Percentiles rank a stretch among this genome's conserved stretches.
Evolutionary conservation across 176 grass and related monocot species (phyloP).

Genomic region (Lolium rigidum): DNA sequence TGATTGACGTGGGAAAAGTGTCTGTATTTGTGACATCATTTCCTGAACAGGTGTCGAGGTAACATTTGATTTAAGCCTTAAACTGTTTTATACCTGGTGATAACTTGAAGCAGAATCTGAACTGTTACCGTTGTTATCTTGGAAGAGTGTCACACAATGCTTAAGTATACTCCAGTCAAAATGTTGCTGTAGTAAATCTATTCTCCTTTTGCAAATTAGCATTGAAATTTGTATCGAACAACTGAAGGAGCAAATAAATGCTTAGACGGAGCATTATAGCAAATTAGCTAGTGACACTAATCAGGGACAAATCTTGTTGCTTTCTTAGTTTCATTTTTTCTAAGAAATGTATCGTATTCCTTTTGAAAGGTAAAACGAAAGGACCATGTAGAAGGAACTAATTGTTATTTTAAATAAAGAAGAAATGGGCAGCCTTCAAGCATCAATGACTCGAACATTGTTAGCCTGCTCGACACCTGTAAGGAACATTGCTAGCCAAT

Average conservation of each 20-base stretch:
- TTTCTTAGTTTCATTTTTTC: neutral
- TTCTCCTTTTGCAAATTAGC: neutral
- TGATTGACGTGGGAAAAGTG: neutral
- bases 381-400: neutral
- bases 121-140: neutral
- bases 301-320: neutral
- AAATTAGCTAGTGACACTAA: neutral
- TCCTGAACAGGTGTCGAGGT: conserved; percentile 26
- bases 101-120: neutral
- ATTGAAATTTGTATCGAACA: neutral
- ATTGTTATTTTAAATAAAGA: neutral
- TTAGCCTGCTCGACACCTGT: neutral
- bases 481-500: neutral
- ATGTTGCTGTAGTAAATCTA: neutral
- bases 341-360: neutral
- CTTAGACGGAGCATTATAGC: conserved; percentile 8
- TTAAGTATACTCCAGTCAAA: neutral
- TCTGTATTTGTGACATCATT: conserved; percentile 14
- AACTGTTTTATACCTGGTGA: neutral
- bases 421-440: neutral
- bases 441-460: neutral
- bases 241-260: neutral
- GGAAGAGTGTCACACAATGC: neutral
- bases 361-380: neutral
- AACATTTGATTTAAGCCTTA: conserved; percentile 19